Conservation (phyloP, 768 basidiomycete genomes). For the Mycena vulgaris region DNA sequence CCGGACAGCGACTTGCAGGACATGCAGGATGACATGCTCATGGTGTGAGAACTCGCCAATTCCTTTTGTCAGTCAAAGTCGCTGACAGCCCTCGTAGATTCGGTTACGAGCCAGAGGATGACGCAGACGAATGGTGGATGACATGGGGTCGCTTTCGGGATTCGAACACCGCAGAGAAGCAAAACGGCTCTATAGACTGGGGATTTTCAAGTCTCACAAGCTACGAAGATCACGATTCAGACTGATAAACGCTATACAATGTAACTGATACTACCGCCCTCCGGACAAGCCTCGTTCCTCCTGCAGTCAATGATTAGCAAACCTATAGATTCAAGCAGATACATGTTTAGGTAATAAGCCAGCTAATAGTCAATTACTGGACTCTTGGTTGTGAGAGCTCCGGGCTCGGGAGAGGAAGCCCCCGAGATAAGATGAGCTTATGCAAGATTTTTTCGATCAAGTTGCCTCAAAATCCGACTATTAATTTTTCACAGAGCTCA, state of each 20-base stretch:
- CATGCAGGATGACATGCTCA: constrained; percentile 36
- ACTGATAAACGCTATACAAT: not conserved
- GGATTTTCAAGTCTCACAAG: not conserved
- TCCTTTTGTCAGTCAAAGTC: not conserved
- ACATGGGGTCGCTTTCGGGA: constrained; percentile 13
- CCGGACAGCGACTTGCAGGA: constrained; percentile 13
- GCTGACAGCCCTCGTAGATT: not conserved
- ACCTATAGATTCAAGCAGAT: too few relatives aligned
- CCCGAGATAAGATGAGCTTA: too few relatives aligned
- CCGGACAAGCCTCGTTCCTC: too few relatives aligned
- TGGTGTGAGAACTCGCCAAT: constrained; percentile 14
- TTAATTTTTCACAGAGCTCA: too few relatives aligned
- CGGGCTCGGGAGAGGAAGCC: too few relatives aligned
- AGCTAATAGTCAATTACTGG: too few relatives aligned
- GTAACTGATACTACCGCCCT: too few relatives aligned
- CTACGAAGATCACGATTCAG: not conserved
- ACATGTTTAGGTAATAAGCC: too few relatives aligned
- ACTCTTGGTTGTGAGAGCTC: too few relatives aligned
- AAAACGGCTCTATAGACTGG: not conserved
- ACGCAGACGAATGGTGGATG: constrained; percentile 34
- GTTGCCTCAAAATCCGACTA: too few relatives aligned
- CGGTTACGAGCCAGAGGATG: constrained; percentile 32
- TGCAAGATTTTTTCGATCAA: too few relatives aligned
- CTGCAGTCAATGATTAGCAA: too few relatives aligned
- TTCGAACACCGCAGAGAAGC: not conserved